phyloP scores from a whole-genome alignment of 1,284 basidiomycete genomes.

The Termitomyces sp. region DNA sequence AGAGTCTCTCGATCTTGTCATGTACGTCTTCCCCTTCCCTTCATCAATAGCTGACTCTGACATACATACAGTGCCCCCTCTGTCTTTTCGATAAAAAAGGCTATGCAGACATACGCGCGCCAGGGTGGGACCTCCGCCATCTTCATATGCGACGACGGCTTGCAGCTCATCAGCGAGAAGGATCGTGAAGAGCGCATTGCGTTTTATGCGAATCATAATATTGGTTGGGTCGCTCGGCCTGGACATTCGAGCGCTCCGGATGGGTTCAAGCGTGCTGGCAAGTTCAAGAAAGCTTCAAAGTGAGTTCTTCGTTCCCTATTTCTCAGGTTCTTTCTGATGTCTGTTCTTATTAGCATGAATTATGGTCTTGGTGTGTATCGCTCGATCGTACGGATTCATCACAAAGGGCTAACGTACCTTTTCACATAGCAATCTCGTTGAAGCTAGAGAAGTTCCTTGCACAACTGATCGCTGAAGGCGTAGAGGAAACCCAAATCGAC shows the following conservation, averaged over 20 bases:
- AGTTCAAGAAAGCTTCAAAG: slow-evolving; percentile 88
- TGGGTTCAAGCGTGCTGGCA: slow-evolving; percentile 75
- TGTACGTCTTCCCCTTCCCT: slow-evolving; percentile 35
- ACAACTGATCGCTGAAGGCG: slow-evolving; percentile 40
- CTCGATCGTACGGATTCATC: too few relatives aligned
- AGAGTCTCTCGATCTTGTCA: slow-evolving; percentile 61
- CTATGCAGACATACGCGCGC: slow-evolving; percentile 83
- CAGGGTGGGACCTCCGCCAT: slow-evolving; percentile 76
- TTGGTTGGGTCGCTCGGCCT: slow-evolving; percentile 78
- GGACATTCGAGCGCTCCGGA: slow-evolving; percentile 52
- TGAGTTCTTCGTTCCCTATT: slow-evolving; percentile 15
- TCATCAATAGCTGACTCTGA: not conserved
- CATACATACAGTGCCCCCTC: slow-evolving; percentile 53
- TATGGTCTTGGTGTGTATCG: slow-evolving; percentile 49
- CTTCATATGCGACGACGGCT: slow-evolving; percentile 77
- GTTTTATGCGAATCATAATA: slow-evolving; percentile 81
- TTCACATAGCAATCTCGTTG: slow-evolving; percentile 45
- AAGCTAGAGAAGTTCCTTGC: slow-evolving; percentile 69
- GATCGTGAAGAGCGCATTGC: slow-evolving; percentile 62
- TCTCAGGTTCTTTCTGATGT: not conserved
- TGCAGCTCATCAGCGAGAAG: slow-evolving; percentile 56
- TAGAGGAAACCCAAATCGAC: slow-evolving; percentile 34
- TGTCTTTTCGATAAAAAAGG: slow-evolving; percentile 78
- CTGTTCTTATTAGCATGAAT: slow-evolving; percentile 52
- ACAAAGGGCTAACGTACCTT: not conserved